Base-by-base conservation (phyloP, 225 moss, liverwort and hornwort species). In the Pleurozium schreberi region DNA sequence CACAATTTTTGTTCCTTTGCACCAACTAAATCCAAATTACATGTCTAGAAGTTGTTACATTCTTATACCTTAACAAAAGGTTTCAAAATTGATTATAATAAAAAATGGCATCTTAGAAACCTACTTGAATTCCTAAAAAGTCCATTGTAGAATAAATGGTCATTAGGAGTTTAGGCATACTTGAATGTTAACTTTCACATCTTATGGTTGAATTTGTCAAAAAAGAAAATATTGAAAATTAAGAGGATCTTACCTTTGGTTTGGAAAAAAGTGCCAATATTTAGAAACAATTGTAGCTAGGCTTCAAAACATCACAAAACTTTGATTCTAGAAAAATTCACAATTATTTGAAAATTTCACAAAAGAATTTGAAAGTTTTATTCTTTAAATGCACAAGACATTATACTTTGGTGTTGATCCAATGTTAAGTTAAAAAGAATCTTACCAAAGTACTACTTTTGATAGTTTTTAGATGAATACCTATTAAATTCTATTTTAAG, bases 91-190 rank as follows among this genome's bases (percentile, higher is more conserved):
- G 20, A 18, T 6, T 73, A 11, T 47, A 18, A 0, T 45, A 30
- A 75, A 74, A 74, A 11, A 16, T 75, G 75, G 19, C 49, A 75
- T 75, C 1, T 11, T 7, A 47, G 0, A 5, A 33, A 20, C 5
- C 17, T 12, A 50, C 0, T 5, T 50, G 8, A 49, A 49, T 49
- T 31, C 1, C 5, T 11, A 31, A 19, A 74, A 74, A 30, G 2
- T 2, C 1, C 0, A 73, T 2, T 73, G 5, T 30, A 1, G 4
- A 1, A 30, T 0, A 30, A 73, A 11, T 47, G 11, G 19, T 31
- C 4, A 2, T 33, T 50, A 11, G 34, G 3, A 3, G 3, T 75
- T 75, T 11, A 75, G 7, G 2, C 12, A 75, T 50, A 52, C 2
- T 33, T 50, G 20, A 50, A 20, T 75, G 20, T 11, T 75, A 75